Evolutionary conservation across 306 rosid species (phyloP).

Genomic region (Echinosophora koreensis): DNA sequence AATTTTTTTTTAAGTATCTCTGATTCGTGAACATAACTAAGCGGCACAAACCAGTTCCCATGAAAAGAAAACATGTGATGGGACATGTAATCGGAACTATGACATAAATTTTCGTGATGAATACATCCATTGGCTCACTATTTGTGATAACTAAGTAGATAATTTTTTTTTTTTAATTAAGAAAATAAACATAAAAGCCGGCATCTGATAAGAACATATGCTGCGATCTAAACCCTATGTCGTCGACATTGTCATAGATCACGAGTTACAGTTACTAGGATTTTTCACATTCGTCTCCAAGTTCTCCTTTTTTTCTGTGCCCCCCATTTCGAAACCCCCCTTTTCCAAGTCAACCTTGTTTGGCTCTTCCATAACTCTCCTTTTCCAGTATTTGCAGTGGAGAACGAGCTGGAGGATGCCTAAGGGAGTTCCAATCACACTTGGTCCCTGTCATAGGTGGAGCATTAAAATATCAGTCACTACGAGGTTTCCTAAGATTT

Average conservation of each 20-base stretch:
- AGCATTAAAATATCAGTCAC: conserved; percentile 13
- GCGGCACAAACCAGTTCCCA: background rate
- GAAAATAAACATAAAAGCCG: conserved; percentile 22
- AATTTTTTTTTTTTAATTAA: background rate
- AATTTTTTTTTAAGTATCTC: too few species aligned
- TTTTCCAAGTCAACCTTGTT: conserved; percentile 46
- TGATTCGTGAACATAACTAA: background rate
- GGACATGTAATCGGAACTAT: background rate
- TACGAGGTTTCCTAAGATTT: background rate
- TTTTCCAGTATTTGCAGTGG: conserved; percentile 77
- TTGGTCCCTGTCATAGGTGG: conserved; percentile 69
- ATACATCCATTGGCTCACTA: conserved; percentile 29
- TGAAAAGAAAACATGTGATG: background rate
- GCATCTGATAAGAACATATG: conserved; percentile 13
- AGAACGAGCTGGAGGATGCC: conserved; percentile 75
- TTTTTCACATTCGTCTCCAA: conserved; percentile 44
- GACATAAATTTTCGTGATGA: conserved; percentile 20
- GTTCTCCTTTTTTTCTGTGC: conserved; percentile 38
- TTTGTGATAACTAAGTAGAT: background rate
- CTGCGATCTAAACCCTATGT: conserved; percentile 15
- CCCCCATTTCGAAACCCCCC: conserved; percentile 43
- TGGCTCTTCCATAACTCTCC: conserved; percentile 52
- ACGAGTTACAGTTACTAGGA: conserved; percentile 43
- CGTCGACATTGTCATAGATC: conserved; percentile 35
- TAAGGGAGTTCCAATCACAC: conserved; percentile 75